Percentiles rank a stretch among this genome's conserved stretches.
phyloP scores from a whole-genome alignment of 768 basidiomycete species.

The Tephrocybe sp. region DNA sequence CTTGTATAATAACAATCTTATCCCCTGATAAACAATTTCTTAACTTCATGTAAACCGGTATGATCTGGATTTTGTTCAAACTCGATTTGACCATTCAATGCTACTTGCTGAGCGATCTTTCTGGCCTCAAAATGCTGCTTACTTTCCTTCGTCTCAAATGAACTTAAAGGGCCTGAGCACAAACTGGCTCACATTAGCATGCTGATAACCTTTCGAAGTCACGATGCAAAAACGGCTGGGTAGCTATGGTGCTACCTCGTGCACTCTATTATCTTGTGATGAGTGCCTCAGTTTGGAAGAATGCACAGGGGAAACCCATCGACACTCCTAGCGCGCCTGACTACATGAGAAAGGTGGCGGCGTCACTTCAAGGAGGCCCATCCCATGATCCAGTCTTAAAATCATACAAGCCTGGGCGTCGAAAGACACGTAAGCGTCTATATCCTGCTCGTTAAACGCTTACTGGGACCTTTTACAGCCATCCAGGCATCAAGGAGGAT shows the following conservation, averaged over 20 bases:
- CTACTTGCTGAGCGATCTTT: too few species aligned
- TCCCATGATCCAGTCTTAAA: background rate
- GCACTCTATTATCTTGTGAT: too few species aligned
- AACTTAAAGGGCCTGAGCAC: too few species aligned
- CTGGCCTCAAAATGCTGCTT: too few species aligned
- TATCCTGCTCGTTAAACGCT: background rate
- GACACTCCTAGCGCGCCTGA: slow-evolving; percentile 2
- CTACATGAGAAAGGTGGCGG: background rate
- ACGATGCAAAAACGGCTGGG: too few species aligned
- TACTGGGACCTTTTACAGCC: background rate
- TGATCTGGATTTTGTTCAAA: too few species aligned
- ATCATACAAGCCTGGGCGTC: background rate
- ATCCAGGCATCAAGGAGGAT: background rate
- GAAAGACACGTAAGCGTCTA: background rate
- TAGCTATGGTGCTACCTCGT: too few species aligned
- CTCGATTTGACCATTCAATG: too few species aligned
- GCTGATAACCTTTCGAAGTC: slow-evolving; percentile 5
- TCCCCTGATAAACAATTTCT: too few species aligned
- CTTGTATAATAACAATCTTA: slow-evolving; percentile 20
- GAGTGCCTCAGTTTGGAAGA: too few species aligned
- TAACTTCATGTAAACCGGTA: too few species aligned
- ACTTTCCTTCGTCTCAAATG: background rate
- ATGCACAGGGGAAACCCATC: background rate
- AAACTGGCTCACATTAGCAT: too few species aligned
- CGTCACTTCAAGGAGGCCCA: background rate